Conservation (phyloP, 2,329 filamentous ascomycete species). For the Akanthomyces muscarius region DNA sequence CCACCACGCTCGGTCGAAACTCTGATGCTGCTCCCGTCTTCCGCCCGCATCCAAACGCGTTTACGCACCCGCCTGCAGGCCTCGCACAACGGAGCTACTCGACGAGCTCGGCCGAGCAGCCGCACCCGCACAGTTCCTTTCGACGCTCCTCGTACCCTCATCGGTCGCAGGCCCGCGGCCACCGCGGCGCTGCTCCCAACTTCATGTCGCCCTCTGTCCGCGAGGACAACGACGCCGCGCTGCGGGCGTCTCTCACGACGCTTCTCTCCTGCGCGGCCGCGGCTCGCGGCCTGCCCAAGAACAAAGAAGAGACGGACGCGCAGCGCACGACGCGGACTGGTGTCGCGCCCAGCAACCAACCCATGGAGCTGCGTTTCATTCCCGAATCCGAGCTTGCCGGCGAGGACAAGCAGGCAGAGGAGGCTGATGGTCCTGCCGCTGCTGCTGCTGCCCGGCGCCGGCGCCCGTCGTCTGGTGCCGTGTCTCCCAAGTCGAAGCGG, state of each 20-base stretch:
- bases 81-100: constrained; percentile 47
- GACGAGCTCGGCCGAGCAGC: constrained; percentile 44
- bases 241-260: constrained; percentile 90
- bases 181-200: constrained; percentile 50
- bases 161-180: constrained; percentile 44
- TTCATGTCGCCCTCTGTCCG: constrained; percentile 72
- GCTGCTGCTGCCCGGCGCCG: constrained; percentile 20
- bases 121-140: constrained; percentile 47
- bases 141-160: constrained; percentile 47
- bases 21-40: constrained; percentile 56
- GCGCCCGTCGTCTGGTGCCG: constrained; percentile 25
- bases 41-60: constrained; percentile 86
- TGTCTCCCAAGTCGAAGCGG: constrained; percentile 48
- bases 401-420: constrained; percentile 27
- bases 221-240: constrained; percentile 86
- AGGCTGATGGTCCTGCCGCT: constrained; percentile 23
- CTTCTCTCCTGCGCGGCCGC: constrained; percentile 92
- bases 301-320: constrained; percentile 43
- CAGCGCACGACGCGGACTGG: constrained; percentile 32
- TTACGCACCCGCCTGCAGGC: constrained; percentile 71
- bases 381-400: constrained; percentile 57
- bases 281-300: constrained; percentile 74
- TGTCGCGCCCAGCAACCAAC: constrained; percentile 46
- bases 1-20: constrained; percentile 68
- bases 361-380: constrained; percentile 56